Evolutionary conservation across 805 yeast genomes (phyloP).

Genomic region (Candida glaebosa): DNA sequence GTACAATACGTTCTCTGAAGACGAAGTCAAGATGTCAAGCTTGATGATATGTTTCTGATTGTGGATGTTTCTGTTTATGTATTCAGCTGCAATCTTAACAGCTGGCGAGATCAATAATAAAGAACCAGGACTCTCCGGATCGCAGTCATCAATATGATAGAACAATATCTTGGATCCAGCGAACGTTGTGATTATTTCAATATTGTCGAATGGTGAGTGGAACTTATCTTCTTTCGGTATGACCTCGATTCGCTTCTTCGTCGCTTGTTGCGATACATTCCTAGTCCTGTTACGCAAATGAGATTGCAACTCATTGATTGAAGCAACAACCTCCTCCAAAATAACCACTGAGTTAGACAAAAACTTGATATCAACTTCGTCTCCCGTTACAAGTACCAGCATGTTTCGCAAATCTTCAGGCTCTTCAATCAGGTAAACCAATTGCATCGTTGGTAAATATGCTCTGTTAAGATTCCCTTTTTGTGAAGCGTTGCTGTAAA

Average conservation of each 20-base stretch:
- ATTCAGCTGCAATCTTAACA: slow-evolving; percentile 54
- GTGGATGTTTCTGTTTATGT: slow-evolving; percentile 37
- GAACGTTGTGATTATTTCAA: slow-evolving; percentile 54
- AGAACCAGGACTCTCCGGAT: slow-evolving; percentile 40
- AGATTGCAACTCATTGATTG: slow-evolving; percentile 43
- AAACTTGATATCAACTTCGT: slow-evolving; percentile 62
- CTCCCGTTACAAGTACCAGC: slow-evolving; percentile 58
- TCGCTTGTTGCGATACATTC: slow-evolving; percentile 9
- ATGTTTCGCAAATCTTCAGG: slow-evolving; percentile 32
- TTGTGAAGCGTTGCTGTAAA: slow-evolving; percentile 47
- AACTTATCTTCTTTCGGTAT: slow-evolving; percentile 5
- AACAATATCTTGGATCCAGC: slow-evolving; percentile 66
- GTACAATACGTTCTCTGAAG: slow-evolving; percentile 67
- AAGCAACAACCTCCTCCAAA: slow-evolving; percentile 49
- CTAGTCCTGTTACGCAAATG: slow-evolving; percentile 21
- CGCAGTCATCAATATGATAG: slow-evolving; percentile 39
- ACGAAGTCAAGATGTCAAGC: slow-evolving; percentile 56
- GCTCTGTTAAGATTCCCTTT: slow-evolving; percentile 54
- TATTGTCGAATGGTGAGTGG: slow-evolving; percentile 26
- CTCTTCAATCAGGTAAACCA: slow-evolving; percentile 41
- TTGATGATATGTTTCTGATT: slow-evolving; percentile 43
- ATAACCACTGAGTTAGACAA: slow-evolving; percentile 53
- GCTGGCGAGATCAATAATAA: slow-evolving; percentile 74
- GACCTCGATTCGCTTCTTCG: slow-evolving; percentile 12
- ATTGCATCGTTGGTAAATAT: slow-evolving; percentile 65